Evolutionary conservation across 345 rosid genomes (phyloP).

Genomic region (Toxicodendron radicans): DNA sequence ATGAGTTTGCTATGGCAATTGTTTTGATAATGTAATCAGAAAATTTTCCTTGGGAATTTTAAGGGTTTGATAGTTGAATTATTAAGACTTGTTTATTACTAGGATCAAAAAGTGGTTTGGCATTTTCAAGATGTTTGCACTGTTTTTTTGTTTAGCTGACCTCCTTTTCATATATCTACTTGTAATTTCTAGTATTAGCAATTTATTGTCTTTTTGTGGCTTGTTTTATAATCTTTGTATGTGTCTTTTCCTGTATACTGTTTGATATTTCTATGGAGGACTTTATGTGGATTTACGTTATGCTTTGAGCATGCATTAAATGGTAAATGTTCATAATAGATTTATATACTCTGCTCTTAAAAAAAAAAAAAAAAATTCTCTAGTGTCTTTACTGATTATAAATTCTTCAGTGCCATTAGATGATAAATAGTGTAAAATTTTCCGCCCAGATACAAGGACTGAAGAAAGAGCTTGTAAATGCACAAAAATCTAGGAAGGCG

Average conservation of each 20-base stretch:
- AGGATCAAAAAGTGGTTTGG: not conserved
- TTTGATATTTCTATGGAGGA: not conserved
- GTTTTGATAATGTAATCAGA: not conserved
- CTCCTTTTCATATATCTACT: not conserved
- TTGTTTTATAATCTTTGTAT: not conserved
- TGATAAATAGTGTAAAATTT: slow-evolving; percentile 8
- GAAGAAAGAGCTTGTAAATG: slow-evolving; percentile 70
- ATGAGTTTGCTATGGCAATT: not conserved
- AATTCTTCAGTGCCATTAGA: not conserved
- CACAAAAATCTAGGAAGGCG: slow-evolving; percentile 70
- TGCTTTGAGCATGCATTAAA: not conserved
- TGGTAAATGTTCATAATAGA: no score
- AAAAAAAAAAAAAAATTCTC: not conserved
- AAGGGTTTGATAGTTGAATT: slow-evolving; percentile 4
- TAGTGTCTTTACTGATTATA: not conserved
- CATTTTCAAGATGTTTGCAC: not conserved
- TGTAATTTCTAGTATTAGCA: not conserved
- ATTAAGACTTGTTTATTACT: not conserved
- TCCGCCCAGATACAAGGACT: slow-evolving; percentile 74
- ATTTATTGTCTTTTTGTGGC: not conserved
- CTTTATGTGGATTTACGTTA: not conserved
- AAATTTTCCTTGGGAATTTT: no score
- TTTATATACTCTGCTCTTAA: no score
- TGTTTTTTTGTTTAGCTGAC: not conserved
- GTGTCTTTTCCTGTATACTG: not conserved